Percentiles rank a stretch among this genome's conserved stretches.
phyloP scores from a whole-genome alignment of 768 basidiomycete species.

The Hygrophoropsis aurantiaca region DNA sequence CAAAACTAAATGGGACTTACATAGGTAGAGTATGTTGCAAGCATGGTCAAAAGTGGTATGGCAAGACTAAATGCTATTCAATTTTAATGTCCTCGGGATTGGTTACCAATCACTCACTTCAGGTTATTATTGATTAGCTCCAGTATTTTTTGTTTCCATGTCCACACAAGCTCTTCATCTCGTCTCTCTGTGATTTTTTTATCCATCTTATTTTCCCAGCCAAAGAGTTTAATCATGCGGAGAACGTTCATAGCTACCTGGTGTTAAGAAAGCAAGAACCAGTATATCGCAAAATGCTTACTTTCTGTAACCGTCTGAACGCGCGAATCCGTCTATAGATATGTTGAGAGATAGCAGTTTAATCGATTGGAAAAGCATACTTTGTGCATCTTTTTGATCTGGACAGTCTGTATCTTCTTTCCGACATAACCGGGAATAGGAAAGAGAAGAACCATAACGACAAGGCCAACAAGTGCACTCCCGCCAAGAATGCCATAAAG shows the following conservation, averaged over 20 bases:
- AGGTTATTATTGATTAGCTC: slow-evolving; percentile 44
- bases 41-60: slow-evolving; percentile 66
- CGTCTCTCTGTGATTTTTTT: slow-evolving; percentile 53
- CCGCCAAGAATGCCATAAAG: slow-evolving; percentile 48
- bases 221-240: slow-evolving; percentile 71
- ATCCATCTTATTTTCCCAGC: slow-evolving; percentile 57
- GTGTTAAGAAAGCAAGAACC: no score
- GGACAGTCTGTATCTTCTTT: slow-evolving; percentile 45
- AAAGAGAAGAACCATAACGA: slow-evolving; percentile 45
- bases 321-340: slow-evolving; percentile 49
- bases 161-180: slow-evolving; percentile 56
- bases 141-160: slow-evolving; percentile 52
- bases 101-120: slow-evolving; percentile 34
- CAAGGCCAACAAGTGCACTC: slow-evolving; percentile 59
- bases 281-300: slow-evolving; percentile 30
- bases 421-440: slow-evolving; percentile 58
- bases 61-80: slow-evolving; percentile 39
- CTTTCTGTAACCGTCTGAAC: slow-evolving; percentile 61
- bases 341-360: neutral
- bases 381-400: slow-evolving; percentile 49
- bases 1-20: slow-evolving; percentile 30
- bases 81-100: neutral
- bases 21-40: slow-evolving; percentile 61
- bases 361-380: neutral
- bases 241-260: slow-evolving; percentile 50